Conservation (phyloP, 495 filamentous ascomycete species). For the Antarctomyces pellizariae region DNA sequence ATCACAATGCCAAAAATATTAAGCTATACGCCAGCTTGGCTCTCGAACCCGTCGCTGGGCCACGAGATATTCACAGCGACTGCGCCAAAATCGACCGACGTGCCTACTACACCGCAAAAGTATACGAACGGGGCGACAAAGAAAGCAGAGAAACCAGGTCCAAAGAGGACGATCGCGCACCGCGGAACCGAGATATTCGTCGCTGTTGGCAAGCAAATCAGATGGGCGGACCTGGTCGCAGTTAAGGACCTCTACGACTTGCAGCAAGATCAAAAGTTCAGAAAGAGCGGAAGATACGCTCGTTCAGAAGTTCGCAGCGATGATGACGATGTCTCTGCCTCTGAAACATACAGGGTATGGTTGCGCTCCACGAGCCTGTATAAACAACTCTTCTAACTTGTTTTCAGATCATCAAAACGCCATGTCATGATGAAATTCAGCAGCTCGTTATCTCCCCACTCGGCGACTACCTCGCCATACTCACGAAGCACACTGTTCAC, state of each 20-base stretch:
- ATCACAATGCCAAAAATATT: conserved; percentile 52
- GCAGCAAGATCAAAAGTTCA: conserved; percentile 1
- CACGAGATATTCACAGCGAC: conserved; percentile 35
- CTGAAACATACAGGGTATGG: conserved; percentile 25
- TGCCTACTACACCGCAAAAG: conserved; percentile 14
- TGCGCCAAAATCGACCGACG: neutral
- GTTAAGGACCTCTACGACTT: conserved; percentile 30
- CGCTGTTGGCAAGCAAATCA: conserved; percentile 61
- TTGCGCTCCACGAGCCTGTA: conserved; percentile 4
- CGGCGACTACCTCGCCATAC: conserved; percentile 53
- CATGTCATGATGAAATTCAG: conserved; percentile 49
- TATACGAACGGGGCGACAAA: conserved; percentile 15
- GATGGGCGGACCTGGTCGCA: conserved; percentile 57
- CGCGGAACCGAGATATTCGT: conserved; percentile 64
- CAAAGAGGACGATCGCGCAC: conserved; percentile 43
- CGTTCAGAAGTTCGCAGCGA: conserved; percentile 7
- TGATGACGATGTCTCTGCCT: conserved; percentile 9
- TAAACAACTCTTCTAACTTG: conserved; percentile 8
- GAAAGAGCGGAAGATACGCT: neutral
- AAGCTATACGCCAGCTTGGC: conserved; percentile 63
- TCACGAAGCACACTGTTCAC: conserved; percentile 65
- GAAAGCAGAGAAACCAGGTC: conserved; percentile 22
- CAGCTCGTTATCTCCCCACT: conserved; percentile 65
- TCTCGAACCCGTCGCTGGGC: conserved; percentile 49
- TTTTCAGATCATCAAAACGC: conserved; percentile 41